These are phyloP conservation scores for Santalum album DNA, from an alignment of 164 flowering plant species.

Conservation along the genomic window DNA sequence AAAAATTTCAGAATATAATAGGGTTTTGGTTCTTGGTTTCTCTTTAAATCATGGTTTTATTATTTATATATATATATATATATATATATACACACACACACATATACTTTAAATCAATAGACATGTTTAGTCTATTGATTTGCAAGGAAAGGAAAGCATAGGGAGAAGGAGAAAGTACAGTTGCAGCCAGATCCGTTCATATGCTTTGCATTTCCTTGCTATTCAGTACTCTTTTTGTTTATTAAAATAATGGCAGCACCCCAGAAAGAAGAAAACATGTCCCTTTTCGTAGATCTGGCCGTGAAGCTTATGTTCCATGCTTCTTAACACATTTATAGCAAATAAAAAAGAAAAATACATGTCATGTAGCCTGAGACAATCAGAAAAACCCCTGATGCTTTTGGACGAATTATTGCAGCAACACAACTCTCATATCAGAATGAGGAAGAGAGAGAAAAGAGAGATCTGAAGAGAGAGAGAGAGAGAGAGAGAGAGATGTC, in stretches of 20 bases:
- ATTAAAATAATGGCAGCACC: too few relatives aligned
- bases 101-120: too few relatives aligned
- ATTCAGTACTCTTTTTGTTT: too few relatives aligned
- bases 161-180: too few relatives aligned
- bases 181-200: too few relatives aligned
- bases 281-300: slow-evolving; percentile 37
- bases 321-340: slow-evolving; percentile 31
- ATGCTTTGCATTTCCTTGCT: too few relatives aligned
- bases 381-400: not conserved
- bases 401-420: not conserved
- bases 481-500: not conserved
- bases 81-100: too few relatives aligned
- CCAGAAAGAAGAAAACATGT: not conserved
- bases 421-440: not conserved
- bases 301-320: slow-evolving; percentile 19
- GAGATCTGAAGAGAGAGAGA: not conserved
- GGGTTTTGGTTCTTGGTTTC: too few relatives aligned
- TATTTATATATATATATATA: too few relatives aligned
- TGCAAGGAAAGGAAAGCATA: too few relatives aligned
- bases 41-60: slow-evolving; percentile 1
- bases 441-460: not conserved
- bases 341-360: slow-evolving; percentile 13
- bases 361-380: slow-evolving; percentile 1
- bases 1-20: too few relatives aligned
- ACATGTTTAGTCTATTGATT: too few relatives aligned